These are phyloP conservation scores for Lactarius psammicola DNA, from an alignment of 768 basidiomycete genomes.

Conservation along the genomic window DNA sequence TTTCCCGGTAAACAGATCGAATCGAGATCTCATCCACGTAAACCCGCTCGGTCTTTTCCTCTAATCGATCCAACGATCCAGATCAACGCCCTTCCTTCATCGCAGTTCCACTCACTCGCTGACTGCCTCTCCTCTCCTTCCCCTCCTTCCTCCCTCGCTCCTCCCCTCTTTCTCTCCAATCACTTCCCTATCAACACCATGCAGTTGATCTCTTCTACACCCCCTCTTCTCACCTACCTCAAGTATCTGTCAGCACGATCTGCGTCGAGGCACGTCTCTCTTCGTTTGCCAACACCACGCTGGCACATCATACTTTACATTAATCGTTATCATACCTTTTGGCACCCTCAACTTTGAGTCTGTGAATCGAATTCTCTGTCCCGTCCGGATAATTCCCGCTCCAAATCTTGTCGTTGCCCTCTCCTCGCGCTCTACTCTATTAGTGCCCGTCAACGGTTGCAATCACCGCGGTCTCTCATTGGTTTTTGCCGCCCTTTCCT, in stretches of 20 bases:
- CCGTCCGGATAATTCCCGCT: slow-evolving; percentile 21
- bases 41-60: slow-evolving; percentile 26
- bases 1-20: not conserved
- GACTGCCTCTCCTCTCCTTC: slow-evolving; percentile 8
- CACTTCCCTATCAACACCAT: not conserved
- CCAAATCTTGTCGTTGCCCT: not conserved
- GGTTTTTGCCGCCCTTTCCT: slow-evolving; percentile 6
- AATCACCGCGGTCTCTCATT: slow-evolving; percentile 23
- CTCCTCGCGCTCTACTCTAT: not conserved
- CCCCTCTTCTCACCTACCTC: not conserved
- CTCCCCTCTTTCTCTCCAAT: not conserved
- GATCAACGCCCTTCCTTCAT: slow-evolving; percentile 13
- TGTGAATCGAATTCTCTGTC: not conserved
- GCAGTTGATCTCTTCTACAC: not conserved
- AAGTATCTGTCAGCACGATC: not conserved
- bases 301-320: not conserved
- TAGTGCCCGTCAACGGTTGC: slow-evolving; percentile 4
- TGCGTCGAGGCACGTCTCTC: not conserved
- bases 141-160: not conserved
- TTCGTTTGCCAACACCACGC: not conserved
- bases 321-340: not conserved
- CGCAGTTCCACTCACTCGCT: not conserved
- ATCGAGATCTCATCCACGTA: slow-evolving; percentile 24
- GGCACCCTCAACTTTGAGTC: not conserved
- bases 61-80: slow-evolving; percentile 8